Evolutionary conservation across 257 asterid species (phyloP).

Genomic region (Echites panduratus): DNA sequence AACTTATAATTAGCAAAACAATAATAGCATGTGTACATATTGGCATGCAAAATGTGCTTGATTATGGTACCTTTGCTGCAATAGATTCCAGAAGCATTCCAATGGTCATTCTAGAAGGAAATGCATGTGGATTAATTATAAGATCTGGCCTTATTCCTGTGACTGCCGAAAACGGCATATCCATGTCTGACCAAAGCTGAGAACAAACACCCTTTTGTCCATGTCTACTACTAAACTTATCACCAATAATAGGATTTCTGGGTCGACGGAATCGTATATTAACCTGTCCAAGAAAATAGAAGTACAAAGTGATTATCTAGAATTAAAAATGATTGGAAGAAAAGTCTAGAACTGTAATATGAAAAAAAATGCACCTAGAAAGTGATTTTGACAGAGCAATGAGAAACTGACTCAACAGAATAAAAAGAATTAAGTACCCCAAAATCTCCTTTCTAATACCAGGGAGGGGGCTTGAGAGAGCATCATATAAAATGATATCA

Average conservation of each 20-base stretch:
- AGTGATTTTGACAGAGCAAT: not conserved
- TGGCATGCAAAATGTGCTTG: slow-evolving; percentile 6
- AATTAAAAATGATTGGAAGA: not conserved
- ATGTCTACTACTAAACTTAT: slow-evolving; percentile 97
- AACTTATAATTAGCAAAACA: not conserved
- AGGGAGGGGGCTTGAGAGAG: too few species aligned
- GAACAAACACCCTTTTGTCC: slow-evolving; percentile 99
- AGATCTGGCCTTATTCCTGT: slow-evolving; percentile 99
- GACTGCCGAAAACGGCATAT: slow-evolving; percentile 88
- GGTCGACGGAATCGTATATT: slow-evolving; percentile 76
- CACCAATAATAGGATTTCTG: slow-evolving; percentile 91
- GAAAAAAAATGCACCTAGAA: not conserved
- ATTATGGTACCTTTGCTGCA: slow-evolving; percentile 84
- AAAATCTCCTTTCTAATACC: not conserved
- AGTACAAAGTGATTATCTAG: slow-evolving; percentile 6
- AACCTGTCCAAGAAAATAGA: slow-evolving; percentile 49
- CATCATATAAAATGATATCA: not conserved
- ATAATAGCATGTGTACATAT: not conserved
- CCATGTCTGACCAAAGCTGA: slow-evolving; percentile 86
- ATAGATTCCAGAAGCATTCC: slow-evolving; percentile 96
- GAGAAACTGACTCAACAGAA: not conserved
- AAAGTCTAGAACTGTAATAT: not conserved
- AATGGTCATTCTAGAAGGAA: slow-evolving; percentile 97
- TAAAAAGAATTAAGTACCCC: not conserved
- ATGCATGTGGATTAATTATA: slow-evolving; percentile 95